phyloP scores from a whole-genome alignment of 768 basidiomycete species.

The Calocera cornea region DNA sequence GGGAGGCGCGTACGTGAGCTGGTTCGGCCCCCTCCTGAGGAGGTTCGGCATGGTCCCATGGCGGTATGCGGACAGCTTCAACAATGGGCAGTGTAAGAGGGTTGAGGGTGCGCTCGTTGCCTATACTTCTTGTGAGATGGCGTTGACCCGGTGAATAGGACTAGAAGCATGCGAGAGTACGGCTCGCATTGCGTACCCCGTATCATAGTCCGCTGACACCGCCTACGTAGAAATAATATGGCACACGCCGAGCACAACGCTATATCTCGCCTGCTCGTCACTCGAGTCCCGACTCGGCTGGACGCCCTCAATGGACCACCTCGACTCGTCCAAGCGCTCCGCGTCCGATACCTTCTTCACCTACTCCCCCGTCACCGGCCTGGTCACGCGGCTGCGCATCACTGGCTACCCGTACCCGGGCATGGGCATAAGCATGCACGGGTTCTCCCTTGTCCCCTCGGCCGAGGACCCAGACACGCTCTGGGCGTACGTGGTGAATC shows the following conservation, averaged over 20 bases:
- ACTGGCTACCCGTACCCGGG: slow-evolving; percentile 26
- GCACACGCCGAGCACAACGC: not conserved
- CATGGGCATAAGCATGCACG: slow-evolving; percentile 41
- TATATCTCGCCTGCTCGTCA: slow-evolving; percentile 4
- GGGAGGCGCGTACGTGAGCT: not conserved
- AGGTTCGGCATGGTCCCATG: not conserved
- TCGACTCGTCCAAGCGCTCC: slow-evolving; percentile 29
- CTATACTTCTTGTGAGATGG: not conserved
- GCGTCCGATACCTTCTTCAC: slow-evolving; percentile 44
- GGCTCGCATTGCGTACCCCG: slow-evolving; percentile 11
- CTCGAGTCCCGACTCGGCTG: slow-evolving; percentile 31
- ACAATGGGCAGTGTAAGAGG: slow-evolving; percentile 36
- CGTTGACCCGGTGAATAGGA: slow-evolving; percentile 22
- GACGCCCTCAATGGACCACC: slow-evolving; percentile 33
- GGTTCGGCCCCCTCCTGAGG: not conserved
- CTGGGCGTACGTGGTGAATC: slow-evolving; percentile 60
- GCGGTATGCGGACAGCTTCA: slow-evolving; percentile 19
- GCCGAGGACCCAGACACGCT: slow-evolving; percentile 32
- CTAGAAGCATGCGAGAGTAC: slow-evolving; percentile 57
- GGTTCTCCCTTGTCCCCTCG: slow-evolving; percentile 55
- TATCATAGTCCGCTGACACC: not conserved
- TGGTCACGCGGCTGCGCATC: slow-evolving; percentile 35
- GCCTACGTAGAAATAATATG: slow-evolving; percentile 4
- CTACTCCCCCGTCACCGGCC: slow-evolving; percentile 38
- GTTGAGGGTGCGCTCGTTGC: slow-evolving; percentile 18